Percentiles rank a stretch among this genome's conserved stretches.
Evolutionary conservation across 2,329 filamentous ascomycete genomes (phyloP).

Genomic region (Drechmeria coniospora): DNA sequence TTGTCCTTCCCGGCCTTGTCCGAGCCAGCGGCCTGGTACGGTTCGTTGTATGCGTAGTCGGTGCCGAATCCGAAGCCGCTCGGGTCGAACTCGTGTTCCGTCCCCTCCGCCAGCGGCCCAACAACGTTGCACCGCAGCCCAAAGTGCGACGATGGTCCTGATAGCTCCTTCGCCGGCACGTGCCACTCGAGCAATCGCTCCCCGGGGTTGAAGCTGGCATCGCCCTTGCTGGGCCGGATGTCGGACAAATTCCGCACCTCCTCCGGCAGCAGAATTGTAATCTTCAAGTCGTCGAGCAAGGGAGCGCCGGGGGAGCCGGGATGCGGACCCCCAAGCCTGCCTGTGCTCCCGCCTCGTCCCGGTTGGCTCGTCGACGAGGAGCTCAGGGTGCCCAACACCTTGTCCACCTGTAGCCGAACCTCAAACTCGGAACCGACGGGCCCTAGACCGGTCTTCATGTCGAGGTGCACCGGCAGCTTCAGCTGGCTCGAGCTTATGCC

Average conservation of each 20-base stretch:
- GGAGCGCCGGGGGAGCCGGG: constrained; percentile 42
- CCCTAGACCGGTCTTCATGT: constrained; percentile 70
- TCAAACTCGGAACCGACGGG: constrained; percentile 71
- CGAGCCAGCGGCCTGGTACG: constrained; percentile 34
- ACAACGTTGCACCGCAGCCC: constrained; percentile 68
- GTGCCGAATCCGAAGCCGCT: constrained; percentile 35
- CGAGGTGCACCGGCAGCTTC: constrained; percentile 67
- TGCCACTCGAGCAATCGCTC: constrained; percentile 69
- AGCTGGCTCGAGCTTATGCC: constrained; percentile 45
- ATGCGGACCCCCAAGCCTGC: constrained; percentile 24
- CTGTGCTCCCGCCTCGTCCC: constrained; percentile 27
- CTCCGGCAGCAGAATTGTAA: constrained; percentile 64
- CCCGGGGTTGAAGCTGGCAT: constrained; percentile 64
- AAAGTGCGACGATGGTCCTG: constrained; percentile 50
- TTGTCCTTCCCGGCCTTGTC: constrained; percentile 18
- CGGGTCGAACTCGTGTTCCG: constrained; percentile 32
- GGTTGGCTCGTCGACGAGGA: constrained; percentile 20
- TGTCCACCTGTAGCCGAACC: constrained; percentile 59
- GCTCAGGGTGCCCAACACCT: constrained; percentile 36
- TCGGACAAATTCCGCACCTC: constrained; percentile 73
- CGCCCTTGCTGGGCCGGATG: constrained; percentile 64
- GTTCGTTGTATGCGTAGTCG: constrained; percentile 38
- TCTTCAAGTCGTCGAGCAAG: constrained; percentile 57
- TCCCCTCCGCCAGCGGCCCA: constrained; percentile 39
- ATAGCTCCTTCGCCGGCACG: constrained; percentile 62